Evolutionary conservation across 805 yeast species (phyloP).

Genomic region (Saccharomyces paradoxus): DNA sequence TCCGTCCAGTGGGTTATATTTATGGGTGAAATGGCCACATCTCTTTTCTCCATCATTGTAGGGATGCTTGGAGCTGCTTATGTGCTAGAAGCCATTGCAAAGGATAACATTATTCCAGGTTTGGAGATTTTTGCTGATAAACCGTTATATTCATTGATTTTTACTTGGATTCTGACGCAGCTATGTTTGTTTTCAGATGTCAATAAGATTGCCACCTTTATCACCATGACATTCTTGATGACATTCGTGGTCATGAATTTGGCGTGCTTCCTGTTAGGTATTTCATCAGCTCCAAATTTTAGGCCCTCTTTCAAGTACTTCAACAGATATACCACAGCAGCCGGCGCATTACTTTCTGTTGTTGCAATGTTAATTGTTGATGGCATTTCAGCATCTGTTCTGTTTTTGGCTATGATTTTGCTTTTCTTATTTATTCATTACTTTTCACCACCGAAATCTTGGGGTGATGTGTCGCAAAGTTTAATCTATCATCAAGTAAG

Average conservation of each 20-base stretch:
- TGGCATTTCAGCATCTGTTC: conserved; percentile 75
- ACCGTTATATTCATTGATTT: conserved; percentile 56
- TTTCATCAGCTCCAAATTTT: conserved; percentile 96
- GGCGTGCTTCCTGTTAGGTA: conserved; percentile 80
- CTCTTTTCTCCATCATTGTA: conserved; percentile 86
- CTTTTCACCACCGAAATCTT: conserved; percentile 86
- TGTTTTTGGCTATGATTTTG: conserved; percentile 55
- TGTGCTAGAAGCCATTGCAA: conserved; percentile 82
- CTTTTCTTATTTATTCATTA: conserved; percentile 79
- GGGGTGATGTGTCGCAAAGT: conserved; percentile 97
- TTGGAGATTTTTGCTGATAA: conserved; percentile 53
- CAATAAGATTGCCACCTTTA: conserved; percentile 87
- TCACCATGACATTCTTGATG: conserved; percentile 95
- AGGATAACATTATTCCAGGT: conserved; percentile 83
- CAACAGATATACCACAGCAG: conserved; percentile 68
- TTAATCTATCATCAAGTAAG: conserved; percentile 94
- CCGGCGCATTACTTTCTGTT: conserved; percentile 63
- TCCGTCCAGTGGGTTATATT: conserved; percentile 59
- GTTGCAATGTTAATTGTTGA: conserved; percentile 92
- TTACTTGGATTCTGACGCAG: conserved; percentile 81
- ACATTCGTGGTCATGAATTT: conserved; percentile 90
- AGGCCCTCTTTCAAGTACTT: conserved; percentile 91
- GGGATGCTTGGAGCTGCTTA: conserved; percentile 95
- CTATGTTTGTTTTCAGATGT: conserved; percentile 81
- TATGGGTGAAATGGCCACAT: conserved; percentile 86